Base-by-base conservation (phyloP, 2,329 filamentous ascomycete species). In the Hymenoscyphus linearis region DNA sequence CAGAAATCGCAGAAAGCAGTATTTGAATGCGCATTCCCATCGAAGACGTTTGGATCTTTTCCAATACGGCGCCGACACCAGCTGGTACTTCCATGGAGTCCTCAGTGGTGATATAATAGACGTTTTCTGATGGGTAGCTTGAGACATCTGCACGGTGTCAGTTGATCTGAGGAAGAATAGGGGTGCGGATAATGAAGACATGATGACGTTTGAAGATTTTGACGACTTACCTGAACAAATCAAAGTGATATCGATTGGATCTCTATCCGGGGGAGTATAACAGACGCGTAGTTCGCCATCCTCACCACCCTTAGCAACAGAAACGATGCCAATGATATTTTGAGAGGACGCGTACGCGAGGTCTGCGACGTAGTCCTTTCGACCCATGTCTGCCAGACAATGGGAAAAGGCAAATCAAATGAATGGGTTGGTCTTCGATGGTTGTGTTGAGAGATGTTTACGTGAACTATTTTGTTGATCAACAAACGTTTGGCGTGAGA, bases 271-370 rank as follows among this genome's bases (percentile, higher is more conserved):
- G 36, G 68, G 75, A 74, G 70, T 63, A 66, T 81, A 89, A 4
- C 74, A 78, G 71, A 93, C 88, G 14, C 80, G 80, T 60, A 96
- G 79, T 60, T 89, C 85, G 57, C 89, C 90, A 72, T 93, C 88
- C 35, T 89, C 87, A 4, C 86, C 84, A 16, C 88, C 88, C 37
- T 78, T 76, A 36, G 76, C 75, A 26, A 96, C 75, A 36, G 78
- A 71, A 55, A 75, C 75, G 55, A 95, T 77, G 55, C 80, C 75
- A 0, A 76, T 65, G 54, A 84, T 68, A 76, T 2, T 68, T 68
- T 22, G 74, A 69, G 47, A 71, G 68, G 14, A 69, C 63, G 76
- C 69, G 79, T 75, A 65, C 31, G 69, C 68, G 35, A 81, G 62
- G 71, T 93, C 88, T 57, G 78, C 76, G 55, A 85, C 78, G 72